A percentile compares a stretch with the other conserved stretches of the same genome.
These are phyloP conservation scores for Bisporella sp. DNA, from an alignment of 2,329 filamentous ascomycete species.

Conservation along the genomic window DNA sequence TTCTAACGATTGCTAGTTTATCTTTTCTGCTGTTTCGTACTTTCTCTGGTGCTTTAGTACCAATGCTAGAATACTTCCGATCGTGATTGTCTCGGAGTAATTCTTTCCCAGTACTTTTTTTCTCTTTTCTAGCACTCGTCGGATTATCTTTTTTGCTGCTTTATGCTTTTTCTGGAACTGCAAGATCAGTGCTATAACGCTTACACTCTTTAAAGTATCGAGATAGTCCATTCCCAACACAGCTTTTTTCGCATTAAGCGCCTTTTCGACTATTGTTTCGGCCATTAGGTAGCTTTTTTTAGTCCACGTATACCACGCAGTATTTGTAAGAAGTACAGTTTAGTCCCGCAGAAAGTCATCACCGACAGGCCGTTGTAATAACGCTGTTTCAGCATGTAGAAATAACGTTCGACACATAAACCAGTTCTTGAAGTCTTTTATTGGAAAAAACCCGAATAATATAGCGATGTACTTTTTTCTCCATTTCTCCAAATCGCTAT, in stretches of 20 bases:
- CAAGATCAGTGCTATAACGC: neutral
- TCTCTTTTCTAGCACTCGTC: neutral
- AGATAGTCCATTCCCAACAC: neutral
- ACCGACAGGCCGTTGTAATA: neutral
- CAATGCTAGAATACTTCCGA: neutral
- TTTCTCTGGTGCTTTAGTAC: neutral
- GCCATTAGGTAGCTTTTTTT: neutral
- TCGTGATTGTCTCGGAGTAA: neutral
- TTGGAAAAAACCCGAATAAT: slow-evolving; percentile 8
- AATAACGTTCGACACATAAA: neutral
- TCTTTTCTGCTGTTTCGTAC: neutral
- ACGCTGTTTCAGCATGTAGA: neutral
- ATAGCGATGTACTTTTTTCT: slow-evolving; percentile 6
- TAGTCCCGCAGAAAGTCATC: neutral
- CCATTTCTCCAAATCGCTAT: slow-evolving; percentile 2
- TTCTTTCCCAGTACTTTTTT: too few species aligned
- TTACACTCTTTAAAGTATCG: neutral
- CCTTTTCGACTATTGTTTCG: slow-evolving; percentile 17
- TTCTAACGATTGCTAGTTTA: neutral
- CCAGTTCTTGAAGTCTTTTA: slow-evolving; percentile 10
- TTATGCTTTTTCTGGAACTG: neutral
- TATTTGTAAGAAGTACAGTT: neutral
- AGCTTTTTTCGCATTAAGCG: slow-evolving; percentile 16
- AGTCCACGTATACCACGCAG: neutral
- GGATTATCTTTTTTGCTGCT: neutral